Evolutionary conservation across 441 rosid species (phyloP), one percentile per base, ranked within the genome.

Genomic region (Erysimum pusillum): DNA sequence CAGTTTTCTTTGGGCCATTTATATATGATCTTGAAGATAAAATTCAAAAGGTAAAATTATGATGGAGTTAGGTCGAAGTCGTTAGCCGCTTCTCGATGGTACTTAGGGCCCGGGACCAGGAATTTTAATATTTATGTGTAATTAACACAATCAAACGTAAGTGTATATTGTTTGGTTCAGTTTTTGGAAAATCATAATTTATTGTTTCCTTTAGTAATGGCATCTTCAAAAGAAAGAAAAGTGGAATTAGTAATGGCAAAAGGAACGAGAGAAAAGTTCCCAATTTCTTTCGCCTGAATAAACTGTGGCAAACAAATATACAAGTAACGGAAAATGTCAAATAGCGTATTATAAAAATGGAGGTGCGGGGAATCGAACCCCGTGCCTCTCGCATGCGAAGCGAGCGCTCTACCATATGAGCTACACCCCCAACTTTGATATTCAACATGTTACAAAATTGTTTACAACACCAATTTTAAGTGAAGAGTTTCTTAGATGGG

Each of bases 351-450:
- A 25, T 25, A 18, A 51, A 2, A n/a, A n/a, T 86, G 91, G 92
- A 88, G 87, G 83, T 85, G 90, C 85, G 84, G 90, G 89, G 87
- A 82, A 86, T 86, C 87, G 87, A 88, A 85, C 90, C 89, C 91
- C 84, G 95, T 90, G 83, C 94, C 95, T 91, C 97, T 92, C 91
- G 91, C 95, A 91, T 90, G 97, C 94, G 86, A 91, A 96, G 93
- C 94, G 91, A 92, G 98, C 95, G 94, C 97, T 94, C 94, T 94
- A 94, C 96, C 98, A 94, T 89, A 90, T 90, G 98, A 90, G 93
- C 97, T 90, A 93, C 94, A 90, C 88, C 97, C 97, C 96, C 94
- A 9, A 3, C n/a, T n/a, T n/a, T n/a, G n/a, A n/a, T n/a, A n/a
- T n/a, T 4, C 5, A 11, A 2, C n/a, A 52, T 11, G 6, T 2